These are phyloP conservation scores for Lecanicillium sp. DNA, from an alignment of 2,329 filamentous ascomycete genomes.

Conservation along the genomic window DNA sequence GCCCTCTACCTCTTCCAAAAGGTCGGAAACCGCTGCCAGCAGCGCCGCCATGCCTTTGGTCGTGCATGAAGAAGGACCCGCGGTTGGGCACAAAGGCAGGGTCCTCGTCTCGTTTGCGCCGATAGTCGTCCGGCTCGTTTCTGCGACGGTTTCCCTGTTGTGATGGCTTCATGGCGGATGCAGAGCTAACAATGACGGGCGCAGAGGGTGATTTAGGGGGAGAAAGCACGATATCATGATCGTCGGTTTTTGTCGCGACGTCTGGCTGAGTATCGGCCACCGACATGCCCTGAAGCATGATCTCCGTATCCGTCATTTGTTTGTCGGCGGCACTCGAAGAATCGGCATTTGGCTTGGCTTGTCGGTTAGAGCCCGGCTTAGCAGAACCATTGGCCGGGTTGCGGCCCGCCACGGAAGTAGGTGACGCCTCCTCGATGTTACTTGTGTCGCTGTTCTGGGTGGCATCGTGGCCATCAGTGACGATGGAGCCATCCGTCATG, in stretches of 20 bases:
- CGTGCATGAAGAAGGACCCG: conserved; percentile 95
- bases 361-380: conserved; percentile 27
- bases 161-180: conserved; percentile 42
- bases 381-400: conserved; percentile 35
- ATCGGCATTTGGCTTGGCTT: background rate
- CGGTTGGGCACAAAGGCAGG: conserved; percentile 91
- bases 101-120: conserved; percentile 78
- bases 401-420: conserved; percentile 34
- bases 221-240: conserved; percentile 18
- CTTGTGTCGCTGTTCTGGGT: conserved; percentile 58
- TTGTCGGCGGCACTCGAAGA: background rate
- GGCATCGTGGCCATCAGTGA: conserved; percentile 53
- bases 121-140: conserved; percentile 85
- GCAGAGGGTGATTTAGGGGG: conserved; percentile 33
- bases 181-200: conserved; percentile 48
- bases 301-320: background rate
- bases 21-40: conserved; percentile 71
- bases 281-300: background rate
- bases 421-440: conserved; percentile 50
- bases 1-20: conserved; percentile 57
- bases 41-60: conserved; percentile 73
- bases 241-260: conserved; percentile 3
- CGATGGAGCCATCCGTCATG: conserved; percentile 54
- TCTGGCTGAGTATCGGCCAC: background rate
- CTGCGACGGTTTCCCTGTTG: conserved; percentile 62